phyloP scores from a whole-genome alignment of 345 rosid species.

The Rhizophora mangle region DNA sequence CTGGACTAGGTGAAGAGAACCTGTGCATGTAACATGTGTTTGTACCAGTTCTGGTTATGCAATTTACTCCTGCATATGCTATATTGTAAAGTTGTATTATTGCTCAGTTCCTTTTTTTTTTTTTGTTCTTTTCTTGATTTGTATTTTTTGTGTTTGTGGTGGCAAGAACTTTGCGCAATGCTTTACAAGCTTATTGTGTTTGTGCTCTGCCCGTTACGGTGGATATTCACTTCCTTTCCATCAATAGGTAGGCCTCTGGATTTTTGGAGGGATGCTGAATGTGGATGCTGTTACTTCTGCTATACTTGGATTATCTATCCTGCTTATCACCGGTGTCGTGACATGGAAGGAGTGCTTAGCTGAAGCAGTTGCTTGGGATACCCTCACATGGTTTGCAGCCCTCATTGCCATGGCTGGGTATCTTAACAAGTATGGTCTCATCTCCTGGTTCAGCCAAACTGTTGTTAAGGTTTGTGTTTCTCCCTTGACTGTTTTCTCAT shows the following conservation, averaged over 20 bases:
- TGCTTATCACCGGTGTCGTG: constrained; percentile 88
- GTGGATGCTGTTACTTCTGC: constrained; percentile 99
- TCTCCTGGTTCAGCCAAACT: constrained; percentile 96
- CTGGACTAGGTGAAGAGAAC: background rate
- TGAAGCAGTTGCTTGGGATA: constrained; percentile 98
- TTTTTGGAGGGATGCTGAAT: constrained; percentile 72
- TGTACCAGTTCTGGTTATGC: background rate
- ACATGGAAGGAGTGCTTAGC: constrained; percentile 99
- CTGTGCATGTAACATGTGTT: too few relatives aligned
- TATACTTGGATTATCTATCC: constrained; percentile 92
- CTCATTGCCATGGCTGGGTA: constrained; percentile 99
- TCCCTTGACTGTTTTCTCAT: constrained; percentile 7
- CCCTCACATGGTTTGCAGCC: constrained; percentile 99
- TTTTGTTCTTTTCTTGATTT: background rate
- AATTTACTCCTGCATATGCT: background rate
- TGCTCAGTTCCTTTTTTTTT: background rate
- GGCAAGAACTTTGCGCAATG: background rate
- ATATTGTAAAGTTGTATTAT: background rate
- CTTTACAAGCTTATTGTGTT: background rate
- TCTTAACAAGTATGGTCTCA: constrained; percentile 96
- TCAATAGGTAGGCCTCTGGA: constrained; percentile 90
- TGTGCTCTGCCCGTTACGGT: background rate
- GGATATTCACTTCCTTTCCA: constrained; percentile 12
- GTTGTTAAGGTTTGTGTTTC: constrained; percentile 76
- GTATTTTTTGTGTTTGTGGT: constrained; percentile 2